These are phyloP conservation scores for Hypoxylon sp. DNA, from an alignment of 2,329 filamentous ascomycete genomes.

Conservation along the genomic window DNA sequence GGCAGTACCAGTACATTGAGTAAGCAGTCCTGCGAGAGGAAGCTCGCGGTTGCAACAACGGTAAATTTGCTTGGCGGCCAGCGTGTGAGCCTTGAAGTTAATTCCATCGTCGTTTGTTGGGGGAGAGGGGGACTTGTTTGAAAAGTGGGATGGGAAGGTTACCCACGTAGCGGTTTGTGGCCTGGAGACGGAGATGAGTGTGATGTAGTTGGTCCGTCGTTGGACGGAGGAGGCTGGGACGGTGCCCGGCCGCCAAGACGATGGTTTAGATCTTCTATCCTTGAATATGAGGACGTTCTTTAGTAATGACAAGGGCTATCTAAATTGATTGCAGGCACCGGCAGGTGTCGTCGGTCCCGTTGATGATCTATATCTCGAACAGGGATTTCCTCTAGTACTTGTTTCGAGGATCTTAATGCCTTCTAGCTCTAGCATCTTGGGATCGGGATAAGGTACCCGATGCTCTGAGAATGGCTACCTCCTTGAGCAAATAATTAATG, in stretches of 20 bases:
- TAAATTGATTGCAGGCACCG: too few relatives aligned
- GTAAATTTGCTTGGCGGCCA: slow-evolving; percentile 25
- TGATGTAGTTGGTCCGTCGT: slow-evolving; percentile 4
- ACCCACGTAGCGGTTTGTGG: slow-evolving; percentile 9
- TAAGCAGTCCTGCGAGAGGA: slow-evolving; percentile 21
- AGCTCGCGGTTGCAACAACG: slow-evolving; percentile 29
- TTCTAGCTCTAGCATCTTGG: too few relatives aligned
- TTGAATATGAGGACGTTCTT: background rate
- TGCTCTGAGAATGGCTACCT: too few relatives aligned
- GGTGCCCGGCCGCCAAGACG: slow-evolving; percentile 18
- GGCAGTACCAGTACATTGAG: slow-evolving; percentile 32
- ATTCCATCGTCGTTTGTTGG: slow-evolving; percentile 24
- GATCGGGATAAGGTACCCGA: too few relatives aligned
- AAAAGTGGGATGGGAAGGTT: slow-evolving; percentile 14
- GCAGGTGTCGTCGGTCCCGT: too few relatives aligned
- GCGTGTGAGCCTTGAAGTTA: slow-evolving; percentile 23
- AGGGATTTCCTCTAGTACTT: too few relatives aligned
- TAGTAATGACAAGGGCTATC: slow-evolving; percentile 6
- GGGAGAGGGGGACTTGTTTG: slow-evolving; percentile 15
- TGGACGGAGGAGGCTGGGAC: slow-evolving; percentile 16
- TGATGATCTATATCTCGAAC: too few relatives aligned
- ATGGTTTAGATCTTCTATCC: slow-evolving; percentile 21
- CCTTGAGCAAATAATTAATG: slow-evolving; percentile 5
- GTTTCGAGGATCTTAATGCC: too few relatives aligned
- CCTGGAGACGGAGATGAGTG: slow-evolving; percentile 17